Evolutionary conservation across 2,329 filamentous ascomycete genomes (phyloP).

Genomic region (Nigrospora oryzae): DNA sequence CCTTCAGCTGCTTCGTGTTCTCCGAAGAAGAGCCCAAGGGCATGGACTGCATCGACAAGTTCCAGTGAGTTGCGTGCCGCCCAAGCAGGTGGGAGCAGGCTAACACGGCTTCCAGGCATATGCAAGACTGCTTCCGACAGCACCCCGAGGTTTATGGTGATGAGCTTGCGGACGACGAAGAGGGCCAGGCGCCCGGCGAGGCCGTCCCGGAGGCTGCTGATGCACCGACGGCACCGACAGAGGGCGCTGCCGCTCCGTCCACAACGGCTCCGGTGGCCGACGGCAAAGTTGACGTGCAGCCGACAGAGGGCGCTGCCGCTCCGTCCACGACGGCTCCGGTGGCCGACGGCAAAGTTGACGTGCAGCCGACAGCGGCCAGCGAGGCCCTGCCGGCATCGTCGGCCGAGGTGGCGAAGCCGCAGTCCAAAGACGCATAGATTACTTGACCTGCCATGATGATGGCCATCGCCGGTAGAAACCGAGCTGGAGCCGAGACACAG

Average conservation of each 20-base stretch:
- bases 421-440: too few species aligned
- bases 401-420: too few species aligned
- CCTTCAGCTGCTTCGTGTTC: conserved; percentile 98
- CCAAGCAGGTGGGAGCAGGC: conserved; percentile 16
- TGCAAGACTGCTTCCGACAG: conserved; percentile 94
- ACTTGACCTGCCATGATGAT: too few species aligned
- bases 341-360: neutral
- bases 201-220: conserved; percentile 3
- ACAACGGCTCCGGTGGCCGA: neutral
- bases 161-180: conserved; percentile 34
- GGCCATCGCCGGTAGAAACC: too few species aligned
- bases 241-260: neutral
- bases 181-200: neutral
- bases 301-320: neutral
- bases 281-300: neutral
- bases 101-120: conserved; percentile 49
- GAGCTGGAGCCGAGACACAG: too few species aligned
- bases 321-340: neutral
- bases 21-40: conserved; percentile 93
- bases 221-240: conserved; percentile 2
- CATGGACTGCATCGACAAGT: conserved; percentile 95
- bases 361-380: neutral
- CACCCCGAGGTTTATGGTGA: conserved; percentile 90
- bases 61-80: conserved; percentile 59
- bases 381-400: neutral